These are phyloP conservation scores for Ceratocystis variospora DNA, from an alignment of 2,329 filamentous ascomycete genomes.

Conservation along the genomic window DNA sequence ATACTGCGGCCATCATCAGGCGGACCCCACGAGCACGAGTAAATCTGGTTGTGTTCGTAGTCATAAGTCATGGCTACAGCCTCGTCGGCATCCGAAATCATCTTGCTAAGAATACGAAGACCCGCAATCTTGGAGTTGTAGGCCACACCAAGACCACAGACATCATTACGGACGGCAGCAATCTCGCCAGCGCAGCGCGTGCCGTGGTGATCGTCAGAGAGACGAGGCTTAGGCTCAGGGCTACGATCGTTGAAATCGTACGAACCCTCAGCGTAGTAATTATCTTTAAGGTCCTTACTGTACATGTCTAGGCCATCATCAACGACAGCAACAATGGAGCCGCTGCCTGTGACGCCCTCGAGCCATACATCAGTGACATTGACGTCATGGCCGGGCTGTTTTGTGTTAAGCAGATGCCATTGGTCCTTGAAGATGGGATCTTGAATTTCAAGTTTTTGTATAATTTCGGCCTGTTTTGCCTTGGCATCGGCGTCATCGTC, in stretches of 20 bases:
- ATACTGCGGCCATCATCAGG: conserved; percentile 87
- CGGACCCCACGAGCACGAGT: conserved; percentile 97
- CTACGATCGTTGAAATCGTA: conserved; percentile 90
- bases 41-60: conserved; percentile 84
- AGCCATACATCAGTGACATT: conserved; percentile 94
- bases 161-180: conserved; percentile 77
- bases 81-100: conserved; percentile 86
- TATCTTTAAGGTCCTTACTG: conserved; percentile 79
- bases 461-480: conserved; percentile 45
- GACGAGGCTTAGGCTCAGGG: conserved; percentile 63
- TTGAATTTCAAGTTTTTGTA: conserved; percentile 53
- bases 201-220: conserved; percentile 77
- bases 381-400: conserved; percentile 74
- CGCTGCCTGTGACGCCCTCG: conserved; percentile 78
- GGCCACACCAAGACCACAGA: conserved; percentile 90
- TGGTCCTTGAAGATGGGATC: conserved; percentile 91
- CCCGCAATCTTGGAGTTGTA: conserved; percentile 85
- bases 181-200: conserved; percentile 93
- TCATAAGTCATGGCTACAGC: conserved; percentile 85
- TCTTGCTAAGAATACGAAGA: conserved; percentile 79
- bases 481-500: conserved; percentile 31
- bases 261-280: conserved; percentile 86
- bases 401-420: conserved; percentile 84
- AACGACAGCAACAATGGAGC: conserved; percentile 81
- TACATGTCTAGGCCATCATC: conserved; percentile 95